Conservation (phyloP, 192 early-diverging fungal genomes). For the Radiomyces spectabilis region DNA sequence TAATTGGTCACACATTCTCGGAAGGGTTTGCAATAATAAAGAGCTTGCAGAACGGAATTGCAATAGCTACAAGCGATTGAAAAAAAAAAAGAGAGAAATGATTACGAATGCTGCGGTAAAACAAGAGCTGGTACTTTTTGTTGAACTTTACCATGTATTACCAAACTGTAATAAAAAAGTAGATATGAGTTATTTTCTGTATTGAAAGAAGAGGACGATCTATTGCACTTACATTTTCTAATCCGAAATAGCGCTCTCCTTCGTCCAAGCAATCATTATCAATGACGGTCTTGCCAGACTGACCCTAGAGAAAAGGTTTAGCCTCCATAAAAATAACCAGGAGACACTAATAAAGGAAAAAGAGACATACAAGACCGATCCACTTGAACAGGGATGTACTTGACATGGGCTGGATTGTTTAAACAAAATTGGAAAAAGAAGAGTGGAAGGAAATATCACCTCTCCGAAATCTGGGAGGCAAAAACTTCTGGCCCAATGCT, state of each 20-base stretch:
- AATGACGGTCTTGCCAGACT: conserved; percentile 28
- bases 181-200: conserved; percentile 3
- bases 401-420: conserved; percentile 13
- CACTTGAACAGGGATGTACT: conserved; percentile 44
- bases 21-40: conserved; percentile 93
- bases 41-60: conserved; percentile 92
- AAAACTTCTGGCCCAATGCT: too few species aligned
- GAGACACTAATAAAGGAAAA: background rate
- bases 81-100: conserved; percentile 1
- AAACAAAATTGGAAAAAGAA: background rate
- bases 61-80: conserved; percentile 60
- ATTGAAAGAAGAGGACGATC: background rate
- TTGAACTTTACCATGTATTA: conserved; percentile 65
- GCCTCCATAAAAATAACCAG: background rate
- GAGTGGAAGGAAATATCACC: too few species aligned
- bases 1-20: conserved; percentile 85
- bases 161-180: conserved; percentile 53
- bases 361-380: conserved; percentile 42
- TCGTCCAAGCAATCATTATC: conserved; percentile 47
- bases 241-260: conserved; percentile 76
- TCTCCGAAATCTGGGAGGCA: too few species aligned
- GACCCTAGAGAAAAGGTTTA: conserved; percentile 31
- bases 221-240: conserved; percentile 70
- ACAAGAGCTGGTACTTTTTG: too few species aligned
- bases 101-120: too few species aligned